Evolutionary conservation across 202 grass and related monocot species (phyloP), one percentile per base, ranked within the genome.

Genomic region (Hordeum pubiflorum): DNA sequence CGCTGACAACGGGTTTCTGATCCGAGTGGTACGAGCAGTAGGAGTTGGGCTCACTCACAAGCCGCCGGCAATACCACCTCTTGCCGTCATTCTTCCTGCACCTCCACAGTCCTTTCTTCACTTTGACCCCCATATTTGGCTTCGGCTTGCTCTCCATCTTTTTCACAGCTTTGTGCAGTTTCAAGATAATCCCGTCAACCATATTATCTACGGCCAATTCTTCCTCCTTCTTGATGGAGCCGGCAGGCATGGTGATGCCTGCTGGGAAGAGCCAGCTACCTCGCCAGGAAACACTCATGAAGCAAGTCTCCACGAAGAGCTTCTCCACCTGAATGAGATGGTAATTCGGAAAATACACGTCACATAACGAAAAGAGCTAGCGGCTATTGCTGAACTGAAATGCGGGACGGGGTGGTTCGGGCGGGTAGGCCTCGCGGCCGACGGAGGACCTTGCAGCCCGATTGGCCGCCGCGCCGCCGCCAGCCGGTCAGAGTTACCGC

Each of bases 31-130:
- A 89, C 6, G 85, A 68, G 40, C 89, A 94, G 26, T 87, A 75
- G 0, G 80, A 63, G 82, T 89, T 50, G 1, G 87, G 81, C n/a
- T 4, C 31, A 71, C 76, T 89, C 79, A 85, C 81, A 2, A 55
- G 78, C 26, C 83, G 84, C 15, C 65, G 68, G 46, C 89, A 94
- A 20, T 76, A 78, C 89, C 94, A 94, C 20, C 75, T 59, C 62
- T 81, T 92, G 7, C 92, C 92, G 8, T 93, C 88, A 12, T 79
- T 92, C 87, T 94, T 97, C 86, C 94, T 94, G 90, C 88, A 93
- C 22, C 8, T 69, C 63, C 50, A 50, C n/a, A 40, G 12, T 23
- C 9, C 12, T 79, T 54, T 54, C 50, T 54, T 54, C 50, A 54
- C 50, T n/a, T 54, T 54, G 50, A 54, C 13, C 12, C 67, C 67